phyloP scores from a whole-genome alignment of 345 rosid genomes.

The Eucalyptus tenuipes region DNA sequence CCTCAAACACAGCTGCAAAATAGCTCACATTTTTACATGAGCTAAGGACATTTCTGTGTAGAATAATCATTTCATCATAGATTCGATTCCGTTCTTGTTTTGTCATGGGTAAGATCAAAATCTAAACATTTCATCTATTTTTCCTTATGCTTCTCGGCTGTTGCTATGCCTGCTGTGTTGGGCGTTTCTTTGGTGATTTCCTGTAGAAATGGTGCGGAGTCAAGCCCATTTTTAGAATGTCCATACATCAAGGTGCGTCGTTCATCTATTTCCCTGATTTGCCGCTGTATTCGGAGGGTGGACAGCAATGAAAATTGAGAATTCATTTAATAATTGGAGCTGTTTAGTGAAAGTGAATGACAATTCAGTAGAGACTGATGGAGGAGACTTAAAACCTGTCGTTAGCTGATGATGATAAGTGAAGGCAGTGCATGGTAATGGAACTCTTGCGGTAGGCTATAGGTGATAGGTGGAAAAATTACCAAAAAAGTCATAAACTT shows the following conservation, averaged over 20 bases:
- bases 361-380: background rate
- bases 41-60: background rate
- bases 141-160: background rate
- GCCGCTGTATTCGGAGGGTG: background rate
- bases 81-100: no score
- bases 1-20: background rate
- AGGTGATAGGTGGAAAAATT: background rate
- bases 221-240: background rate
- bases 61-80: background rate
- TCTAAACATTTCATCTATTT: background rate
- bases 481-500: rapidly evolving
- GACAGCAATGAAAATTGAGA: background rate
- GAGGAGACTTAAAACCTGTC: background rate
- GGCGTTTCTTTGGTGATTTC: background rate
- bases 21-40: background rate
- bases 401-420: background rate
- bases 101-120: background rate
- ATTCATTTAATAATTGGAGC: background rate
- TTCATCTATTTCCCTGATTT: background rate
- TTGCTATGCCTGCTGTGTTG: background rate
- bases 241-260: background rate
- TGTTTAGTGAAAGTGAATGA: background rate
- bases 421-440: background rate
- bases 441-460: background rate
- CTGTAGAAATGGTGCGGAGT: background rate